These are phyloP conservation scores for Trypanosoma scelopori DNA, from an alignment of 208 protist species.

Conservation along the genomic window DNA sequence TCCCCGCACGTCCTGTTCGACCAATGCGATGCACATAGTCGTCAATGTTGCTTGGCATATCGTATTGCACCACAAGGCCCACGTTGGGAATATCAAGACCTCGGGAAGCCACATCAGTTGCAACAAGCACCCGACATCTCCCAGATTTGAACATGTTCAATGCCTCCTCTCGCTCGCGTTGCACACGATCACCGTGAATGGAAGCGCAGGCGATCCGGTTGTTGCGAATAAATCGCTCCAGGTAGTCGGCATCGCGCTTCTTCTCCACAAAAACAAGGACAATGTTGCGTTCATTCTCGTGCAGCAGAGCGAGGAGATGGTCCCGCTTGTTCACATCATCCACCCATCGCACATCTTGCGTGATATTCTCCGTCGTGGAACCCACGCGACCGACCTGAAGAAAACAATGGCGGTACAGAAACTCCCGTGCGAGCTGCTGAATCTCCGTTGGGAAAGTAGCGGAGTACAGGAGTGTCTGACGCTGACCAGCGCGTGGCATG, in stretches of 20 bases:
- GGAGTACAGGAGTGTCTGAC: constrained; percentile 99
- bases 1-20: constrained; percentile 98
- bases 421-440: constrained; percentile 97
- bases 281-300: constrained; percentile 66
- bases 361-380: constrained; percentile 97
- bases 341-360: constrained; percentile 94
- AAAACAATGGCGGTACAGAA: constrained; percentile 96
- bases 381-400: constrained; percentile 98
- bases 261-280: constrained; percentile 99
- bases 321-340: constrained; percentile 85
- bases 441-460: constrained; percentile 99
- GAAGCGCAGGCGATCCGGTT: constrained; percentile 86
- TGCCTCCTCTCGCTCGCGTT: constrained; percentile 92
- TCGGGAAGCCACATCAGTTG: constrained; percentile 97
- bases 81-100: constrained; percentile 98
- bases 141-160: constrained; percentile 90
- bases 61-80: constrained; percentile 97
- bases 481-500: constrained; percentile 94
- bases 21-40: constrained; percentile 99
- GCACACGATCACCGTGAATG: constrained; percentile 97
- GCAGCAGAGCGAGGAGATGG: constrained; percentile 67
- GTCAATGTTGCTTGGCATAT: constrained; percentile 98
- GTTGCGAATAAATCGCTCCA: constrained; percentile 93
- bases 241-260: constrained; percentile 96
- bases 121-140: constrained; percentile 92